Percentiles rank a stretch among this genome's conserved stretches.
phyloP scores from a whole-genome alignment of 192 early-diverging fungal species.

The Borealophlyctis nickersoniae region DNA sequence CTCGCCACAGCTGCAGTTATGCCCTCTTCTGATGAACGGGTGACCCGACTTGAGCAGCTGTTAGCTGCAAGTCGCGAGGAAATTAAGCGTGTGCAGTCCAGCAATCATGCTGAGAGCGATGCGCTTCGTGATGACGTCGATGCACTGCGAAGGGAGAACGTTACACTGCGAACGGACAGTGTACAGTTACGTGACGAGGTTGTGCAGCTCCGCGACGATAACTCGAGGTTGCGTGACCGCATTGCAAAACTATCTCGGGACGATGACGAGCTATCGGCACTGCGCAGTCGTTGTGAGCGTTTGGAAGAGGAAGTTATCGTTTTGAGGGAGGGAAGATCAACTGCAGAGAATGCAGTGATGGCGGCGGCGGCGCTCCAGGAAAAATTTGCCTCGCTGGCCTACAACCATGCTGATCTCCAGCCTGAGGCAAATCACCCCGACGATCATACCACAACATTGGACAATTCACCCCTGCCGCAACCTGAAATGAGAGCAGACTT shows the following conservation, averaged over 20 bases:
- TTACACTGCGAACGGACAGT: not conserved
- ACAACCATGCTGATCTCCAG: too few species aligned
- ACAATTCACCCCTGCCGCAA: too few species aligned
- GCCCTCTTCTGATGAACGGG: not conserved
- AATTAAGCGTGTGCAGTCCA: too few species aligned
- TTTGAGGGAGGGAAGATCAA: not conserved
- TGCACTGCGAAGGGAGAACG: not conserved
- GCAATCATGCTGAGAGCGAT: too few species aligned
- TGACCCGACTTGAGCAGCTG: not conserved
- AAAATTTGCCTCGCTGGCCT: too few species aligned
- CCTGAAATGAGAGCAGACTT: too few species aligned
- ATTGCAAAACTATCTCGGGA: not conserved
- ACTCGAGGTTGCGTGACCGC: not conserved
- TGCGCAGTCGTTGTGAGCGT: not conserved
- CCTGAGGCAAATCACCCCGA: too few species aligned
- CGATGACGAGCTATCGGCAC: not conserved
- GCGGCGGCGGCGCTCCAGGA: not conserved
- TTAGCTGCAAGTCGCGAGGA: not conserved
- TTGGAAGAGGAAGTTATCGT: not conserved
- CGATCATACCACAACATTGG: too few species aligned
- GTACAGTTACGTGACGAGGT: not conserved
- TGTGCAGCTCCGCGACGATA: not conserved
- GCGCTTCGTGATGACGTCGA: too few species aligned
- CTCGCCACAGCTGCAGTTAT: not conserved
- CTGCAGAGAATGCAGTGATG: not conserved